A percentile compares a stretch with the other conserved stretches of the same genome.
These are phyloP conservation scores for Aegilops sharonensis DNA, from an alignment of 176 grass and related monocot species.

Conservation along the genomic window DNA sequence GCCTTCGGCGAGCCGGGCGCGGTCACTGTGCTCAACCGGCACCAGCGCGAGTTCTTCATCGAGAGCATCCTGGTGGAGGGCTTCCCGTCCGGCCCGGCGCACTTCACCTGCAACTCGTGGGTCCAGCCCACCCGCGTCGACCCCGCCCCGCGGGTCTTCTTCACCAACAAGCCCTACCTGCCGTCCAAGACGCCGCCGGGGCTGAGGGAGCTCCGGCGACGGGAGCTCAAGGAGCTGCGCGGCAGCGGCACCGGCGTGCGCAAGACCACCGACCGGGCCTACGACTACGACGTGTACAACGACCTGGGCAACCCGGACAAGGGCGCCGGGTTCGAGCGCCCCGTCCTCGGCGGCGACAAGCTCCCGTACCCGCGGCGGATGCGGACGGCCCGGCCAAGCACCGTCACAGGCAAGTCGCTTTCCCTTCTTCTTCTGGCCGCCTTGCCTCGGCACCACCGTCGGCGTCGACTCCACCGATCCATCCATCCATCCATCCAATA, in stretches of 20 bases:
- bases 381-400: conserved; percentile 52
- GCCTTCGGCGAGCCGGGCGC: conserved; percentile 81
- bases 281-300: conserved; percentile 77
- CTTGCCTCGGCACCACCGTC: background rate
- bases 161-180: conserved; percentile 85
- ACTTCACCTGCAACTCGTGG: conserved; percentile 89
- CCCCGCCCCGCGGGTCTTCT: conserved; percentile 58
- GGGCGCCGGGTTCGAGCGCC: conserved; percentile 54
- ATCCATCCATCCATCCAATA: background rate
- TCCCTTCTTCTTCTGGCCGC: background rate
- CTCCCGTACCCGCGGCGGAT: conserved; percentile 85
- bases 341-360: conserved; percentile 56
- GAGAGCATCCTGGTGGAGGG: conserved; percentile 85
- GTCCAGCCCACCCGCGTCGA: conserved; percentile 54
- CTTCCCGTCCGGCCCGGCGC: conserved; percentile 55
- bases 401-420: conserved; percentile 53
- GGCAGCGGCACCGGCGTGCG: conserved; percentile 62
- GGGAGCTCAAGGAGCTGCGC: conserved; percentile 57
- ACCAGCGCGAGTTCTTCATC: conserved; percentile 77
- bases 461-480: background rate
- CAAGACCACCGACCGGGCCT: conserved; percentile 53
- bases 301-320: conserved; percentile 91
- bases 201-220: conserved; percentile 51
- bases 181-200: conserved; percentile 79
- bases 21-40: conserved; percentile 70